Base-by-base conservation (phyloP, 2,329 filamentous ascomycete genomes). In the Chaetothyriales sp. region DNA sequence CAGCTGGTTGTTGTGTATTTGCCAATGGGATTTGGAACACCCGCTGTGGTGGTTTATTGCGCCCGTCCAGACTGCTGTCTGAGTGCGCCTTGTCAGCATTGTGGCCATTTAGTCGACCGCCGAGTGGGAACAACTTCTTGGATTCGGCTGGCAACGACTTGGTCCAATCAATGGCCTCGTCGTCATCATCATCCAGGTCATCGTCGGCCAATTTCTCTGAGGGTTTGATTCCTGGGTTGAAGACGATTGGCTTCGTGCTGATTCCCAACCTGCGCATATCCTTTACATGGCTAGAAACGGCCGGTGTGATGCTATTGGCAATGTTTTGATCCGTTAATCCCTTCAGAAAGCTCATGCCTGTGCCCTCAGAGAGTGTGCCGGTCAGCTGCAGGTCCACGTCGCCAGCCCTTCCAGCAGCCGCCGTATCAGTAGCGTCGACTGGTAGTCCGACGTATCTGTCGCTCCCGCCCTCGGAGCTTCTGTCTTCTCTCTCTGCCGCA, bases 221-320 rank as follows among this genome's bases (percentile, higher is more conserved):
- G 18, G 45, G 45, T 25, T 47, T 47, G 9, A 32, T 47, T 7
- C 45, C 45, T 26, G 45, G 20, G 12, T 47, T 22, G 52, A 71
- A 64, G 9, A 46, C 52, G 19, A 70, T 63, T 1, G 68, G 67
- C 1, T 66, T 66, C 20, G 63, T 63, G 54, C 60, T 66, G 26
- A 66, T 68, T 18, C 64, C 68, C 25, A 71, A 58, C 32, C 68
- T 54, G 63, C 61, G 53, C 66, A 65, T 45, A 49, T 61, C 58
- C 48, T 55, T 56, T 5, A 53, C 55, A 44, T 54, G 57, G 49
- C 71, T 68, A 47, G 62, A 58, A 22, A 63, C 60, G 49, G 66
- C 65, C 32, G 69, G 64, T 18, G 62, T 59, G 18, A 63, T 54
- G 32, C 61, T 65, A 28, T 62, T 65, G 46, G 63, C 66, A 4